Conservation (phyloP, 2,329 filamentous ascomycete species). For the Cladophialophora psammophila region DNA sequence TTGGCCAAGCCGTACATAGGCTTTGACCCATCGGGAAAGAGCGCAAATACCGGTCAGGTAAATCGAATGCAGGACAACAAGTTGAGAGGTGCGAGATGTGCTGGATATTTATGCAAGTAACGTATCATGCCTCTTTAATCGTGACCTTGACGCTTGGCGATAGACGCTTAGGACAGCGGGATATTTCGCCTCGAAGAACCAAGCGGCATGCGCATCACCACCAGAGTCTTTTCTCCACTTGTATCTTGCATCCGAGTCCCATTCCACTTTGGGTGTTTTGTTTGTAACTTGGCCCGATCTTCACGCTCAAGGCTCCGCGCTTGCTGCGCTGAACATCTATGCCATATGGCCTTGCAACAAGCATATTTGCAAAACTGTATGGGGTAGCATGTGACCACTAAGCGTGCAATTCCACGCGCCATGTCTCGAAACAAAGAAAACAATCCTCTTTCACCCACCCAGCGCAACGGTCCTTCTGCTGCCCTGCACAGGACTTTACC, state of each 20-base stretch:
- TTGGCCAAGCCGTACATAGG: too few relatives aligned
- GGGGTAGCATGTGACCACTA: constrained; percentile 28
- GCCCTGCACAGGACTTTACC: constrained; percentile 23
- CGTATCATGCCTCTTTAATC: too few relatives aligned
- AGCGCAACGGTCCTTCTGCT: constrained; percentile 27
- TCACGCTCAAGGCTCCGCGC: constrained; percentile 1
- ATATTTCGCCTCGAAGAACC: background rate
- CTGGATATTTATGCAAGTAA: too few relatives aligned
- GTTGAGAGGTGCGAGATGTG: too few relatives aligned
- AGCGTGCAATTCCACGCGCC: constrained; percentile 33
- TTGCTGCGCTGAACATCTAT: background rate
- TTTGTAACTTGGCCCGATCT: constrained; percentile 20
- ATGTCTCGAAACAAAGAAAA: constrained; percentile 40
- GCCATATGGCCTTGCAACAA: constrained; percentile 10
- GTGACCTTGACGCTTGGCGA: too few relatives aligned
- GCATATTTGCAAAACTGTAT: constrained; percentile 6
- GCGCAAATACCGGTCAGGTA: too few relatives aligned
- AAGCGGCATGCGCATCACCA: constrained; percentile 7
- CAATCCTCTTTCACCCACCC: constrained; percentile 31
- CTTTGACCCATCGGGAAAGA: too few relatives aligned
- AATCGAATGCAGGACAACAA: too few relatives aligned
- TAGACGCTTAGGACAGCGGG: background rate
- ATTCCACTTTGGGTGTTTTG: constrained; percentile 31
- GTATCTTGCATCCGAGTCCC: constrained; percentile 19
- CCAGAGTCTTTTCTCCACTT: constrained; percentile 8